These are phyloP conservation scores for Blastocrithidia nonstop DNA, from an alignment of 208 protist genomes.

Conservation along the genomic window DNA sequence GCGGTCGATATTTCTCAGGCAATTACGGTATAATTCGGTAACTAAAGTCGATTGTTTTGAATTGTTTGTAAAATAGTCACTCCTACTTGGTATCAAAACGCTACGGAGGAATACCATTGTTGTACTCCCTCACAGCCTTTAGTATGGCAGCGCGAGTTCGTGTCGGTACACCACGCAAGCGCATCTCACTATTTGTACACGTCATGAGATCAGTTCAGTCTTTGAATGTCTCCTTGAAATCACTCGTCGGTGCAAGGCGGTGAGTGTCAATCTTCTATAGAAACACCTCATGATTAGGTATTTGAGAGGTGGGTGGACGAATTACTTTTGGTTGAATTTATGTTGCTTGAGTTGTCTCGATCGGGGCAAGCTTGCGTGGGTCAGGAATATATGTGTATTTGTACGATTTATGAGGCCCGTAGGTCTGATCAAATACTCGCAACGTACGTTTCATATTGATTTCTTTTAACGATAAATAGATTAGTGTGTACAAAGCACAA, in stretches of 20 bases:
- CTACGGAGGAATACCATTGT: constrained; percentile 77
- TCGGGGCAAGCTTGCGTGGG: constrained; percentile 79
- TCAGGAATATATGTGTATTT: constrained; percentile 88
- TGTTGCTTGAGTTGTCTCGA: constrained; percentile 58
- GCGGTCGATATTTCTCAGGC: constrained; percentile 83
- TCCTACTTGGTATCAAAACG: constrained; percentile 83
- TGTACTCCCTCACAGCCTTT: constrained; percentile 55
- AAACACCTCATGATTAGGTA: constrained; percentile 82
- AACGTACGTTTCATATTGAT: constrained; percentile 10
- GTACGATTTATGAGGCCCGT: constrained; percentile 79
- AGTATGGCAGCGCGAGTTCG: constrained; percentile 63
- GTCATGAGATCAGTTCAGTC: constrained; percentile 88
- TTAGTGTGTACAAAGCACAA: neutral
- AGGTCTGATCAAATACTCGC: constrained; percentile 71
- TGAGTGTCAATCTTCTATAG: constrained; percentile 76
- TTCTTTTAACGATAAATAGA: neutral
- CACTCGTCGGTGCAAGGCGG: constrained; percentile 61
- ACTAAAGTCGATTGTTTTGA: constrained; percentile 82
- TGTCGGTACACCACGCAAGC: constrained; percentile 54
- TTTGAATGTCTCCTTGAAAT: constrained; percentile 81
- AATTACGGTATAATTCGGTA: constrained; percentile 81
- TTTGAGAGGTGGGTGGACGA: constrained; percentile 68
- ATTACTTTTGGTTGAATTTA: constrained; percentile 75
- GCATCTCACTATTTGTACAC: constrained; percentile 62
- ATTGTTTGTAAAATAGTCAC: constrained; percentile 85